Evolutionary conservation across 768 basidiomycete genomes (phyloP).

Genomic region (Asterophora lycoperdoides): DNA sequence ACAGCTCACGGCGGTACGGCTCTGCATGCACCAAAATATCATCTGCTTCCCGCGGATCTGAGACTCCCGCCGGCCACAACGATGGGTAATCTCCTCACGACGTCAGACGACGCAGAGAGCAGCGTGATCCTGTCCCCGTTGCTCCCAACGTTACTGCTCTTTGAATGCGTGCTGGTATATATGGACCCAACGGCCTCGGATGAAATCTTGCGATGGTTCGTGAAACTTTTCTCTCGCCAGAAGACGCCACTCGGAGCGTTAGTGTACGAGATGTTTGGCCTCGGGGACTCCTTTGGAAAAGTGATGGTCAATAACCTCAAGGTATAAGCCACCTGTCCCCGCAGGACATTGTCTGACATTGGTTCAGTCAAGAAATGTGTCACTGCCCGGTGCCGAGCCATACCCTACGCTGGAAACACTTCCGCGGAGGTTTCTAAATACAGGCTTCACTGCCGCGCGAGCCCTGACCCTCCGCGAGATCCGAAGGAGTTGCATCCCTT

Average conservation of each 20-base stretch:
- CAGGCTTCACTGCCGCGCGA: constrained; percentile 49
- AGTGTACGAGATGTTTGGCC: constrained; percentile 91
- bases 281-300: constrained; percentile 84
- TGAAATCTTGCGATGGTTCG: constrained; percentile 70
- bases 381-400: constrained; percentile 67
- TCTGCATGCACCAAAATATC: constrained; percentile 54
- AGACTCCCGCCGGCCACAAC: constrained; percentile 49
- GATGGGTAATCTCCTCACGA: constrained; percentile 37
- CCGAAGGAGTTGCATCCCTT: constrained; percentile 43
- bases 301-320: constrained; percentile 89
- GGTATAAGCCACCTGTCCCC: constrained; percentile 35
- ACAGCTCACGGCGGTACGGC: constrained; percentile 56
- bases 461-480: constrained; percentile 72
- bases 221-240: constrained; percentile 40
- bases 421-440: constrained; percentile 51
- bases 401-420: constrained; percentile 57
- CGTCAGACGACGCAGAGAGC: constrained; percentile 11
- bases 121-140: constrained; percentile 48
- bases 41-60: constrained; percentile 76
- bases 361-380: constrained; percentile 61
- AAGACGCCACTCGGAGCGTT: constrained; percentile 47
- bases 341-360: constrained; percentile 4
- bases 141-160: constrained; percentile 79
- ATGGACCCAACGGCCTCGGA: constrained; percentile 60
- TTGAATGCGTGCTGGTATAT: constrained; percentile 93